Conservation (phyloP, 2,329 filamentous ascomycete species). For the Aspergillus intermedius region DNA sequence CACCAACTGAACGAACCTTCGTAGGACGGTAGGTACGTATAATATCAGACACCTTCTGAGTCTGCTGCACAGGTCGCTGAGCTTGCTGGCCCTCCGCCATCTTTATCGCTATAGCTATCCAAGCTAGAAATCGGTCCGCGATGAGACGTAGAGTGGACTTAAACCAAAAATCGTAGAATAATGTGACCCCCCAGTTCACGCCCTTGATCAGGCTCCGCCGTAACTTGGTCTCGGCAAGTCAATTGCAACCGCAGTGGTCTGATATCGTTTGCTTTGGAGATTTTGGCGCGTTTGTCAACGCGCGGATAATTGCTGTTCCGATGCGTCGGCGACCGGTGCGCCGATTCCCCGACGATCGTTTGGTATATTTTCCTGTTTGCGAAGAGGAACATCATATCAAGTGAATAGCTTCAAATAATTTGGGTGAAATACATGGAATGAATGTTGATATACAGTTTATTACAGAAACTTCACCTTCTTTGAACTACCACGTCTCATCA, state of each 20-base stretch:
- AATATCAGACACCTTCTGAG: constrained; percentile 68
- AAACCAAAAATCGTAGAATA: constrained; percentile 6
- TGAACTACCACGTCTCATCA: no score
- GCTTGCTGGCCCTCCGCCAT: constrained; percentile 26
- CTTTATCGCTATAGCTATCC: constrained; percentile 2
- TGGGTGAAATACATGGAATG: no score
- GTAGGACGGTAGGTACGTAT: constrained; percentile 71
- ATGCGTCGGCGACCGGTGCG: not conserved
- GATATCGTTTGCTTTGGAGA: constrained; percentile 2
- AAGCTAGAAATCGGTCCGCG: constrained; percentile 2
- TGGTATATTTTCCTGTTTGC: not conserved
- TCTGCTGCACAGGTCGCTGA: constrained; percentile 26
- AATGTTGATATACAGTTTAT: no score
- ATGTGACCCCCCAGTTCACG: not conserved
- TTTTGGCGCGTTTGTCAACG: constrained; percentile 13
- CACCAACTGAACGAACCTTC: constrained; percentile 53
- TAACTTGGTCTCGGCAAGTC: not conserved
- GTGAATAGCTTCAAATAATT: no score
- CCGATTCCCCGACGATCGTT: not conserved
- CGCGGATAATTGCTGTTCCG: constrained; percentile 12
- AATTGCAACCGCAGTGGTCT: not conserved
- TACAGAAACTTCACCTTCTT: no score
- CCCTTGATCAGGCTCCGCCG: not conserved
- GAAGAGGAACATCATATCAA: no score
- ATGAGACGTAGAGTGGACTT: constrained; percentile 1